These are phyloP conservation scores for Dryas alaskensis DNA, from an alignment of 306 rosid genomes.

Conservation along the genomic window DNA sequence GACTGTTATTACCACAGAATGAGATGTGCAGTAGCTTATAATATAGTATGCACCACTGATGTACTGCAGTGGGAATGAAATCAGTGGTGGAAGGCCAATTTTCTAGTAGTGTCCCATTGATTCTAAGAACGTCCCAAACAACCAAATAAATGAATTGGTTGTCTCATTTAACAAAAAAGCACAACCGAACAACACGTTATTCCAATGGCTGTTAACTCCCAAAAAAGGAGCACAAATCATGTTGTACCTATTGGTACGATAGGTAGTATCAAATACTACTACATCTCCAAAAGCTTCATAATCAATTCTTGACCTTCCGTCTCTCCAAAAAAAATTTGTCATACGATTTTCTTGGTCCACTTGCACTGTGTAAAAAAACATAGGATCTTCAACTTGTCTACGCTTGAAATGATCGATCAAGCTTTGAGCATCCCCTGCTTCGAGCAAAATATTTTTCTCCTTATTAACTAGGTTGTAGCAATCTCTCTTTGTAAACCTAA, in stretches of 20 bases:
- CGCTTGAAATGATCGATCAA: background rate
- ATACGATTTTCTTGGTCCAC: background rate
- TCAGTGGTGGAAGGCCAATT: no score
- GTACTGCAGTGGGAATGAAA: no score
- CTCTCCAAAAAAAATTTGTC: background rate
- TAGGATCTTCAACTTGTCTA: background rate
- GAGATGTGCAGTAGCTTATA: no score
- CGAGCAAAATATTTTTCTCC: background rate
- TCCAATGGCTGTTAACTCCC: background rate
- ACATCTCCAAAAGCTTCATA: background rate
- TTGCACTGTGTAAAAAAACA: conserved; percentile 6
- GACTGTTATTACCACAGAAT: no score
- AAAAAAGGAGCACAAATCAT: background rate
- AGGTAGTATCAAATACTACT: background rate
- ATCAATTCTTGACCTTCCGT: background rate
- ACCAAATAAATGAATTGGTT: background rate
- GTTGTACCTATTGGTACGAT: background rate
- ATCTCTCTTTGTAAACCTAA: conserved; percentile 8
- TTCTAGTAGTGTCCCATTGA: no score
- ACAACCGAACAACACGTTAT: background rate
- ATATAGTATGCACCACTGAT: no score
- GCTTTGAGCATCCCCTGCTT: background rate
- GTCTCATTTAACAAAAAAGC: background rate
- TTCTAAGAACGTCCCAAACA: background rate
- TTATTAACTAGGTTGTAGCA: conserved; percentile 4